A percentile compares a stretch with the other conserved stretches of the same genome.
Conservation (phyloP, 306 rosid genomes). For the Canavalia ensiformis region DNA sequence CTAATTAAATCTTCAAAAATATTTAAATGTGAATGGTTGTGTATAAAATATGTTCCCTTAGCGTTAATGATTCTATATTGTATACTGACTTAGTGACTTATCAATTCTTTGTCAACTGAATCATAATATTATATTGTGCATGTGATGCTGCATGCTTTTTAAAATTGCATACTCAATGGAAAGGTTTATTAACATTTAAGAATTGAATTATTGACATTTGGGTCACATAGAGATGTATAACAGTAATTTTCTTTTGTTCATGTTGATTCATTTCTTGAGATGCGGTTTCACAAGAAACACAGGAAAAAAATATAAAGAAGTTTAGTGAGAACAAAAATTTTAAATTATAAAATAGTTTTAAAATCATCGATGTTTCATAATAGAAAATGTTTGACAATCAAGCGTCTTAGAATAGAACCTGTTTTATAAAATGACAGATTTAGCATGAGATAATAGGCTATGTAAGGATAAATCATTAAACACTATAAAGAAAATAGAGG, state of each 20-base stretch:
- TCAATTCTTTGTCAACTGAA: not conserved
- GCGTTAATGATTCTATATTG: not conserved
- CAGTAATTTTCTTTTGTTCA: not conserved
- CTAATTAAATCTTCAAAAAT: not conserved
- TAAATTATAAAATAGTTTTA: too few relatives aligned
- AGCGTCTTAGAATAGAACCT: not conserved
- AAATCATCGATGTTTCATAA: too few relatives aligned
- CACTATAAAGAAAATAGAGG: too few relatives aligned
- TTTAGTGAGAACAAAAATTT: not conserved
- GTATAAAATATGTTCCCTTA: not conserved
- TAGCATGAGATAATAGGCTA: not conserved
- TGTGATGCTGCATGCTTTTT: slow-evolving; percentile 21
- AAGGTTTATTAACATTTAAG: not conserved
- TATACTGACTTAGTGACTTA: not conserved
- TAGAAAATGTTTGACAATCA: too few relatives aligned
- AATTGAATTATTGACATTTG: not conserved
- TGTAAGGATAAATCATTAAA: not conserved
- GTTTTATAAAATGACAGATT: not conserved
- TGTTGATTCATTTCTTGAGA: not conserved
- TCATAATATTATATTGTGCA: slow-evolving; percentile 9
- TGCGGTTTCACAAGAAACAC: not conserved
- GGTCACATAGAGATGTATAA: not conserved
- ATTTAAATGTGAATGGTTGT: not conserved
- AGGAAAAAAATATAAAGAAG: not conserved
- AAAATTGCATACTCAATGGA: not conserved